phyloP scores from a whole-genome alignment of 768 basidiomycete genomes.

The Mycena galopus region DNA sequence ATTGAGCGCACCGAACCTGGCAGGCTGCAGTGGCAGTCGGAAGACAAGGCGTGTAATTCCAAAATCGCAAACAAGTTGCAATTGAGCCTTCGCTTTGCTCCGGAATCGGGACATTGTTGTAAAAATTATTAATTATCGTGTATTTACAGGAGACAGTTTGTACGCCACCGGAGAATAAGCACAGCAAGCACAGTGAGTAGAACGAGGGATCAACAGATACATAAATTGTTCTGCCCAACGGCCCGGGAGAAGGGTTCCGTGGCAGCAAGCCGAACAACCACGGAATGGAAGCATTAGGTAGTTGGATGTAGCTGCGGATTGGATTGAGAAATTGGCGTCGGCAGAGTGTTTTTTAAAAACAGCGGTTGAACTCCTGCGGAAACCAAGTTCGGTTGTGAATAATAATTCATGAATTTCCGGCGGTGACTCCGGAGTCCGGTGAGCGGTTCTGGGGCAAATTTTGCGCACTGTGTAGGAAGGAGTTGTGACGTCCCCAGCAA shows the following conservation, averaged over 20 bases:
- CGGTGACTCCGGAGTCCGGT: too few species aligned
- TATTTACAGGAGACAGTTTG: neutral
- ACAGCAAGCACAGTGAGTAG: neutral
- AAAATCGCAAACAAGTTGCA: too few species aligned
- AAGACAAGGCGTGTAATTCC: too few species aligned
- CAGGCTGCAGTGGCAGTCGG: too few species aligned
- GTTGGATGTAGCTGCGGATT: too few species aligned
- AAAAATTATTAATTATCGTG: neutral
- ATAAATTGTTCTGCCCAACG: neutral
- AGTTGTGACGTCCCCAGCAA: too few species aligned
- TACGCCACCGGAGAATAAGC: neutral
- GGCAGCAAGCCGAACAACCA: neutral
- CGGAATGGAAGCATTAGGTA: neutral
- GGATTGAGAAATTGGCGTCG: neutral
- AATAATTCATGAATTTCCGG: neutral
- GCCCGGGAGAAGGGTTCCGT: neutral
- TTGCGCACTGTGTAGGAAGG: too few species aligned
- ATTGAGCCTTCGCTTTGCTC: too few species aligned
- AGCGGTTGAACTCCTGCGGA: neutral
- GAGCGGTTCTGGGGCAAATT: too few species aligned
- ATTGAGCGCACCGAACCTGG: too few species aligned
- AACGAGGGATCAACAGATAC: neutral
- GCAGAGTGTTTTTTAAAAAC: neutral
- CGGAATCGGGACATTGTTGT: neutral
- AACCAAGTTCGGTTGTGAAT: neutral